These are phyloP conservation scores for Myrica gale DNA, from an alignment of 306 rosid genomes.

Conservation along the genomic window DNA sequence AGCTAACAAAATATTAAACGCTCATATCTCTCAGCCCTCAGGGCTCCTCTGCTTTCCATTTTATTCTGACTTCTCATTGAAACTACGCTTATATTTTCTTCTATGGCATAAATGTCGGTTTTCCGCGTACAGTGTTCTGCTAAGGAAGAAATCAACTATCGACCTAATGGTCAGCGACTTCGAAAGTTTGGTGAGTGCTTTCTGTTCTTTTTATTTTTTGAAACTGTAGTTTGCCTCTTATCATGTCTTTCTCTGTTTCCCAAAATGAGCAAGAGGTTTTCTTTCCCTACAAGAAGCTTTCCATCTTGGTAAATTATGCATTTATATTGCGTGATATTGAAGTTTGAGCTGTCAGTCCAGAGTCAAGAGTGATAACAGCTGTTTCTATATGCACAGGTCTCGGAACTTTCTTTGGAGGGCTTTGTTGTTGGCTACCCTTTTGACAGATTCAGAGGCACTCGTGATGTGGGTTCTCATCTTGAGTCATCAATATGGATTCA, in stretches of 20 bases:
- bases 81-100: constrained; percentile 8
- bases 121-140: constrained; percentile 55
- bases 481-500: constrained; percentile 11
- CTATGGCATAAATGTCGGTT: not conserved
- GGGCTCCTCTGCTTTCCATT: not conserved
- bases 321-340: not conserved
- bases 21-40: not conserved
- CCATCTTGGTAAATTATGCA: not conserved
- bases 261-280: not conserved
- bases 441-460: constrained; percentile 21
- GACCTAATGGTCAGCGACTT: constrained; percentile 61
- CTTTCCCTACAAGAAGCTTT: not conserved
- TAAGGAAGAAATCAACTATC: constrained; percentile 57
- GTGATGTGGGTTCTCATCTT: constrained; percentile 45
- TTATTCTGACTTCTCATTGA: not conserved
- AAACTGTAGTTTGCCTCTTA: not conserved
- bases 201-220: not conserved
- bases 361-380: constrained; percentile 15
- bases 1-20: not conserved
- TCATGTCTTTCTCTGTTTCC: no score
- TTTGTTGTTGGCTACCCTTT: constrained; percentile 71
- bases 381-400: constrained; percentile 50
- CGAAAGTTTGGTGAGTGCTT: constrained; percentile 50
- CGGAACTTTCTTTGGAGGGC: constrained; percentile 57
- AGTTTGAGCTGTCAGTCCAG: constrained; percentile 10